These are phyloP conservation scores for Picochlorum sp. DNA, from an alignment of 139 green algal genomes.

Conservation along the genomic window DNA sequence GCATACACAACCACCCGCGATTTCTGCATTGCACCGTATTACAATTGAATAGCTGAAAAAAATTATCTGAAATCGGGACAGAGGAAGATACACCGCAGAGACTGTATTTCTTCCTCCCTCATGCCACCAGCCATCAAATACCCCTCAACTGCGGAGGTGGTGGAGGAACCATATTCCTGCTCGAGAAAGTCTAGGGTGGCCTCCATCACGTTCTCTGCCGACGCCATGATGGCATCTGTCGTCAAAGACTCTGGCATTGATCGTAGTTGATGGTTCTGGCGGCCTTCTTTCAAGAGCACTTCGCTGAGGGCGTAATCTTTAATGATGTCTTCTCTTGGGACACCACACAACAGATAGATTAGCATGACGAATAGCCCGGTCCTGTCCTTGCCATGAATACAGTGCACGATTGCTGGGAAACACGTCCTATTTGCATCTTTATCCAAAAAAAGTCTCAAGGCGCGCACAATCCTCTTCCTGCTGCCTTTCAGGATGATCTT, in stretches of 20 bases:
- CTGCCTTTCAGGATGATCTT: conserved; percentile 13
- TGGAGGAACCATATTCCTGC: neutral
- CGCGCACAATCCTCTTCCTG: conserved; percentile 20
- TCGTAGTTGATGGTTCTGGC: conserved; percentile 23
- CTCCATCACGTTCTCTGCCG: conserved; percentile 34
- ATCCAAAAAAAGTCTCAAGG: conserved; percentile 26
- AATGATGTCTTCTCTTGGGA: conserved; percentile 24
- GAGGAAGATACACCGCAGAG: neutral
- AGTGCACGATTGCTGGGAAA: conserved; percentile 33
- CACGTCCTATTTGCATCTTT: conserved; percentile 6
- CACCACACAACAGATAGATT: conserved; percentile 36
- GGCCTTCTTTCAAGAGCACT: conserved; percentile 21
- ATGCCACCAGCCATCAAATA: conserved; percentile 9
- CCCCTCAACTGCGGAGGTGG: neutral
- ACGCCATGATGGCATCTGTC: conserved; percentile 32
- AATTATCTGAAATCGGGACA: too few species aligned
- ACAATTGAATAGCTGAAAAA: too few species aligned
- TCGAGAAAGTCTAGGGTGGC: conserved; percentile 8
- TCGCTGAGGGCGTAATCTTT: conserved; percentile 37
- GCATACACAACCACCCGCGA: too few species aligned
- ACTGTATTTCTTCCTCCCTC: neutral
- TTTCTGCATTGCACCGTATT: too few species aligned
- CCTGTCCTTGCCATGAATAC: conserved; percentile 48
- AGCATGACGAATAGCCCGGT: conserved; percentile 45
- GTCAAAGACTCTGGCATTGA: conserved; percentile 28